A percentile compares a stretch with the other conserved stretches of the same genome.
phyloP scores from a whole-genome alignment of 257 asterid genomes.

The Gynochthodes officinalis region DNA sequence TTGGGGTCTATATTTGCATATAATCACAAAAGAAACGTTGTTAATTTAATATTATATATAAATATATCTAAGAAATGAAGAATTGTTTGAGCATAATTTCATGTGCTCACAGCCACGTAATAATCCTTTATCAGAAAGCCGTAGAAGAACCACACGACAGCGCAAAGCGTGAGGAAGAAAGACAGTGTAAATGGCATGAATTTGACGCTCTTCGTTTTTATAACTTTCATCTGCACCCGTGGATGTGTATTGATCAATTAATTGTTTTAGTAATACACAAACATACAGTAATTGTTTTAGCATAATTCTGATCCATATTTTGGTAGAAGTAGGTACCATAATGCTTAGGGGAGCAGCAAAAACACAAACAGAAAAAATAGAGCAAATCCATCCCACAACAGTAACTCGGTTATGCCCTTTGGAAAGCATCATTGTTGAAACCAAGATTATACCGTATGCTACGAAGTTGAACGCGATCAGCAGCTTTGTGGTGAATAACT shows the following conservation, averaged over 20 bases:
- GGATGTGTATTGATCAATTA: too few species aligned
- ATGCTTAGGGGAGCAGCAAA: constrained; percentile 81
- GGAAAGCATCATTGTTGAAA: constrained; percentile 26
- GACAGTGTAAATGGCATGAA: constrained; percentile 78
- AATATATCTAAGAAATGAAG: not conserved
- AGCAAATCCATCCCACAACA: constrained; percentile 78
- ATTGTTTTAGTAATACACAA: too few species aligned
- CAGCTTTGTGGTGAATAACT: constrained; percentile 51
- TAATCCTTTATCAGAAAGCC: constrained; percentile 61
- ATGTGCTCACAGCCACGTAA: constrained; percentile 65
- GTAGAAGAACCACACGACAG: constrained; percentile 76
- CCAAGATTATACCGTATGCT: constrained; percentile 31
- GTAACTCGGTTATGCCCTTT: constrained; percentile 24
- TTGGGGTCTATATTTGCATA: too few species aligned
- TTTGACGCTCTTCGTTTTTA: constrained; percentile 71
- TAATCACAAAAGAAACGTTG: too few species aligned
- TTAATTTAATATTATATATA: too few species aligned
- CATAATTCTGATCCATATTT: too few species aligned
- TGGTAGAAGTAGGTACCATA: constrained; percentile 41
- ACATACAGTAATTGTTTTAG: too few species aligned
- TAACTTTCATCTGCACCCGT: constrained; percentile 40
- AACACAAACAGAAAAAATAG: constrained; percentile 62
- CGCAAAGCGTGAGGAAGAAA: constrained; percentile 65
- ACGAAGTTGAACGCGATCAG: constrained; percentile 42
- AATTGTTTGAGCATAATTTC: not conserved